Percentiles rank a stretch among this genome's conserved stretches.
phyloP scores from a whole-genome alignment of 2,329 filamentous ascomycete species.

The Dactylonectria estremocensis region DNA sequence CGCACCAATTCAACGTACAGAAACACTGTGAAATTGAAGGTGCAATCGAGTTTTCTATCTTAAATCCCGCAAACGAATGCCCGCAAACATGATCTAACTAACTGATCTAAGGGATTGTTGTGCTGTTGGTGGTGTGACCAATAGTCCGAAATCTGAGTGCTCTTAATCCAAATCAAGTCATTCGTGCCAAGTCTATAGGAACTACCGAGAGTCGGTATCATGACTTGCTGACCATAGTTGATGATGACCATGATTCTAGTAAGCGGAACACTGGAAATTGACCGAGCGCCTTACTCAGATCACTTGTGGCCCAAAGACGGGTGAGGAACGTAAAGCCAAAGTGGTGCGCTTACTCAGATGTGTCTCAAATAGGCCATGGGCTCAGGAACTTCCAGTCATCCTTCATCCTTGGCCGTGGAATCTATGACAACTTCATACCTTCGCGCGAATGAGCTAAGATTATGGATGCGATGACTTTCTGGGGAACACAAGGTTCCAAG shows the following conservation, averaged over 20 bases:
- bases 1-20: neutral
- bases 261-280: neutral
- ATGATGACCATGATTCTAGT: neutral
- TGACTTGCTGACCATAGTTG: neutral
- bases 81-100: neutral
- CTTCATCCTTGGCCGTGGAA: too few relatives aligned
- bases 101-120: neutral
- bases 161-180: neutral
- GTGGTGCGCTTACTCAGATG: too few relatives aligned
- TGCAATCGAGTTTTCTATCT: neutral
- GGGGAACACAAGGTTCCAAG: too few relatives aligned
- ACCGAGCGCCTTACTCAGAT: too few relatives aligned
- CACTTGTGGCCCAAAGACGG: too few relatives aligned
- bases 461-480: too few relatives aligned
- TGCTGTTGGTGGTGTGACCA: neutral
- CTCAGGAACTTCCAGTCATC: too few relatives aligned
- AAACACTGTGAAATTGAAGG: neutral
- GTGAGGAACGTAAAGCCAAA: too few relatives aligned
- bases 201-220: neutral
- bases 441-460: too few relatives aligned
- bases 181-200: neutral
- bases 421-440: too few relatives aligned
- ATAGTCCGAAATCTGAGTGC: neutral
- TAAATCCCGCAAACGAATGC: neutral
- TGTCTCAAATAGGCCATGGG: too few relatives aligned